Evolutionary conservation across 208 protist genomes (phyloP).

Genomic region (Sergeia podlipaevii): DNA sequence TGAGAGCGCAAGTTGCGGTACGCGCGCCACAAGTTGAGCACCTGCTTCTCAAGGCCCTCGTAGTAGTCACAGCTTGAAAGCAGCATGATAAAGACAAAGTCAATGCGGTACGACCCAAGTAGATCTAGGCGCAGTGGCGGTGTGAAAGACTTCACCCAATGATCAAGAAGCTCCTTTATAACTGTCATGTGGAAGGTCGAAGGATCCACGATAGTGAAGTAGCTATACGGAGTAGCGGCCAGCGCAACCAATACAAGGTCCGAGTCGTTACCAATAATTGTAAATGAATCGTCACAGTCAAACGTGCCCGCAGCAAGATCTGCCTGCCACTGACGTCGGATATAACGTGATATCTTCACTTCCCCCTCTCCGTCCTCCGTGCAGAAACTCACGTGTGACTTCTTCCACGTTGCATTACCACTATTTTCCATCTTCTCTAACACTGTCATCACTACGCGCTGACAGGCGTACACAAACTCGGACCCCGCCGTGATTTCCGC

Average conservation of each 20-base stretch:
- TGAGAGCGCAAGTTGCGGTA: constrained; percentile 75
- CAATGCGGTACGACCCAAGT: constrained; percentile 69
- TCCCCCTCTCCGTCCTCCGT: constrained; percentile 73
- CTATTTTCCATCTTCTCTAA: not conserved
- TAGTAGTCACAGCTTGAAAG: constrained; percentile 79
- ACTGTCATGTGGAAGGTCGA: constrained; percentile 33
- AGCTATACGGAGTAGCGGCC: constrained; percentile 51
- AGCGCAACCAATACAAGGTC: constrained; percentile 75
- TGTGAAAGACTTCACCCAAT: constrained; percentile 53
- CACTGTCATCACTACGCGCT: constrained; percentile 28
- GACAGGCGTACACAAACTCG: constrained; percentile 71
- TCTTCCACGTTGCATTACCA: constrained; percentile 9
- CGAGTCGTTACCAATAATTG: constrained; percentile 77
- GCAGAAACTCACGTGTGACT: constrained; percentile 34
- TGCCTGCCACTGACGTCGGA: constrained; percentile 37
- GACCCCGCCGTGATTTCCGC: constrained; percentile 71
- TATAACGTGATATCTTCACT: constrained; percentile 64
- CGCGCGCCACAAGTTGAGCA: constrained; percentile 45
- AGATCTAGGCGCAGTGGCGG: constrained; percentile 31
- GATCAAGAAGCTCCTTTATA: constrained; percentile 54
- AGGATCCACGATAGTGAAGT: constrained; percentile 59
- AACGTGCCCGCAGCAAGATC: constrained; percentile 27
- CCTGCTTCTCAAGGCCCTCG: constrained; percentile 43
- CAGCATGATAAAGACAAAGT: constrained; percentile 83
- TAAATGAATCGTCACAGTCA: constrained; percentile 49